Base-by-base conservation (phyloP, 441 rosid species). In the Macaranga tanarius region DNA sequence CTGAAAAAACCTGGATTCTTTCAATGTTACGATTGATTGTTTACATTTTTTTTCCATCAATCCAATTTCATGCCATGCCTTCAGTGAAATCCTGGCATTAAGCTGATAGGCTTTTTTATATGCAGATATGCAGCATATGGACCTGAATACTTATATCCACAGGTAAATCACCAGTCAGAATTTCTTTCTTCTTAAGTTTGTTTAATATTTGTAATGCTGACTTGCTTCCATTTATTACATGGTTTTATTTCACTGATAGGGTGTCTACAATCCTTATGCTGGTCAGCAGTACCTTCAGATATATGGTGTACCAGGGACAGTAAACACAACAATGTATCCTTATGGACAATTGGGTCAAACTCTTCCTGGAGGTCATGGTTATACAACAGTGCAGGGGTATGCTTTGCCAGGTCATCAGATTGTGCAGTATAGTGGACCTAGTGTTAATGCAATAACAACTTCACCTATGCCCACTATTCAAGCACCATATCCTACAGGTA, bases 251-350 rank as follows among this genome's bases (percentile, higher is more conserved):
- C 66, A 66, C 59, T 79, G 42, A 28, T 70, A 95, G 98, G 95
- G 96, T 61, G 72, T 81, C 26, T 93, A 91, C 86, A 91, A 85
- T 76, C 95, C 97, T 58, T 91, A 95, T 75, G 69, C 81, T 71
- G 90, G 86, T 20, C 99, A 91, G 80, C 98, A 89, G 76, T 91
- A 93, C 86, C 88, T 93, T 86, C 98, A 87, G 78, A 74, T 91
- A 40, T 91, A 91, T 72, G 97, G 97, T 79, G 84, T 87, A 45
- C 96, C 92, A 16, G 93, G 90, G 72, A 68, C 88, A 42, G 84
- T 83, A 59, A 86, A 83, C 66, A 40, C 95, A 64, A 77, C 91
- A 20, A 52, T 86, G 22, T 91, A 90, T 84, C 97, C 90, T 42
- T 89, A 85, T 61, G 95, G 92, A 40, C 97, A 88, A 79, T 4